A percentile compares a stretch with the other conserved stretches of the same genome.
These are phyloP conservation scores for Candida mattraensis DNA, from an alignment of 805 yeast species.

Conservation along the genomic window DNA sequence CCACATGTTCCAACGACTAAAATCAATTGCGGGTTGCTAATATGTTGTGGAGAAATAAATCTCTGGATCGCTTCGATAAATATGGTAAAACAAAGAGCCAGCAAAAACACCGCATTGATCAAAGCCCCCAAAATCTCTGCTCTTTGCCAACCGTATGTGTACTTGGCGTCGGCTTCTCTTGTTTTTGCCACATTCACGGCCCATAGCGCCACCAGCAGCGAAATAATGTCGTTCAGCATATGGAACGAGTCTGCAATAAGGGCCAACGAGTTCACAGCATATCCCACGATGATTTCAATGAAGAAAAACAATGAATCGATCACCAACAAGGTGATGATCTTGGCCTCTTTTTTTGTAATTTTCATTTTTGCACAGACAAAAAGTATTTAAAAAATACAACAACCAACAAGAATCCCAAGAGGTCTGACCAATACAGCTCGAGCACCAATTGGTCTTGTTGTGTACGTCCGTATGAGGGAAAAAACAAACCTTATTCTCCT, in stretches of 20 bases:
- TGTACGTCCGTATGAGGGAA: too few species aligned
- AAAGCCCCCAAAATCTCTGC: constrained; percentile 96
- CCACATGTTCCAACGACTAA: constrained; percentile 84
- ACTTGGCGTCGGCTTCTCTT: constrained; percentile 78
- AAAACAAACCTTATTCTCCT: too few species aligned
- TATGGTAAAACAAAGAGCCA: constrained; percentile 91
- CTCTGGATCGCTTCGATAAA: constrained; percentile 92
- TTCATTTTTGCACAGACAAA: too few species aligned
- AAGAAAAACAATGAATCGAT: constrained; percentile 84
- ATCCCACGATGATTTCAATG: constrained; percentile 81
- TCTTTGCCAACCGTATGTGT: constrained; percentile 97
- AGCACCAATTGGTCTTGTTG: too few species aligned
- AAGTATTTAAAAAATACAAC: too few species aligned
- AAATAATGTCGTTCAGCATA: constrained; percentile 93
- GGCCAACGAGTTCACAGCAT: constrained; percentile 91
- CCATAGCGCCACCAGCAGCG: constrained; percentile 89
- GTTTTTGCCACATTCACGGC: constrained; percentile 89
- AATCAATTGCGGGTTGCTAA: constrained; percentile 80
- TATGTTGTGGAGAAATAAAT: constrained; percentile 74
- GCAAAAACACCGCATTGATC: constrained; percentile 86
- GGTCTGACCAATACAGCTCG: too few species aligned
- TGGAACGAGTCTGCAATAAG: constrained; percentile 96
- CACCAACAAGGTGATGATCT: constrained; percentile 68
- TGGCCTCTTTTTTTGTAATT: constrained; percentile 55
- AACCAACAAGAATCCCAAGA: too few species aligned